phyloP scores from a whole-genome alignment of 2,329 filamentous ascomycete species.

The Scedosporium dehoogii region DNA sequence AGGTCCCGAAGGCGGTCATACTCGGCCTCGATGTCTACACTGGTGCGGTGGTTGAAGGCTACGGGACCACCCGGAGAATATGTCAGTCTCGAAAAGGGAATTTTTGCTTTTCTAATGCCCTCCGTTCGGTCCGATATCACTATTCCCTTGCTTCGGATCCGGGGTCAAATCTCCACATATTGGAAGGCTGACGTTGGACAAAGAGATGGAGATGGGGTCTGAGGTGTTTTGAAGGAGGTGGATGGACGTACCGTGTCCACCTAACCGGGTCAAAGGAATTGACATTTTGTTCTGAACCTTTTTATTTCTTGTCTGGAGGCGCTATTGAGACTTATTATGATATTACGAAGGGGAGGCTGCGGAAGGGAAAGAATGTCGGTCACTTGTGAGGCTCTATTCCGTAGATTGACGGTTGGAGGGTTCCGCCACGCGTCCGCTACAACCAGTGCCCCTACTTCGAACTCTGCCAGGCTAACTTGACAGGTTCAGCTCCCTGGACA shows the following conservation, averaged over 20 bases:
- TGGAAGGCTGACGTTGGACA: neutral
- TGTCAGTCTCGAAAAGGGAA: too few relatives aligned
- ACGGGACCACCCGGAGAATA: neutral
- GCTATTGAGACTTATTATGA: neutral
- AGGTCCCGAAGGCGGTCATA: conserved; percentile 85
- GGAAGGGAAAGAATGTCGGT: neutral
- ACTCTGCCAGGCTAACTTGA: too few relatives aligned
- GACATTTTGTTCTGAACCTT: conserved; percentile 18
- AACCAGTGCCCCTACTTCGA: too few relatives aligned
- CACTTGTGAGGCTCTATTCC: too few relatives aligned
- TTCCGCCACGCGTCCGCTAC: too few relatives aligned
- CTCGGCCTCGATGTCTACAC: conserved; percentile 64
- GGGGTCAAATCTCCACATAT: neutral
- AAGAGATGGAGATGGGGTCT: neutral
- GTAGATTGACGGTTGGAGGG: too few relatives aligned
- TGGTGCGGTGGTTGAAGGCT: conserved; percentile 69
- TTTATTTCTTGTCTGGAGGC: neutral
- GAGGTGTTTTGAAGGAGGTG: neutral
- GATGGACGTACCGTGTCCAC: conserved; percentile 33
- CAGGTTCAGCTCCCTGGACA: neutral
- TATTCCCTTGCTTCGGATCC: neutral
- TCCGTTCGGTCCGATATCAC: neutral
- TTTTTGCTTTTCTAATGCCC: too few relatives aligned
- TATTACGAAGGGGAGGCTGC: neutral
- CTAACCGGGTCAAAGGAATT: conserved; percentile 33